Evolutionary conservation across 805 yeast species (phyloP).

Genomic region (Sugiyamaella chiloensis): DNA sequence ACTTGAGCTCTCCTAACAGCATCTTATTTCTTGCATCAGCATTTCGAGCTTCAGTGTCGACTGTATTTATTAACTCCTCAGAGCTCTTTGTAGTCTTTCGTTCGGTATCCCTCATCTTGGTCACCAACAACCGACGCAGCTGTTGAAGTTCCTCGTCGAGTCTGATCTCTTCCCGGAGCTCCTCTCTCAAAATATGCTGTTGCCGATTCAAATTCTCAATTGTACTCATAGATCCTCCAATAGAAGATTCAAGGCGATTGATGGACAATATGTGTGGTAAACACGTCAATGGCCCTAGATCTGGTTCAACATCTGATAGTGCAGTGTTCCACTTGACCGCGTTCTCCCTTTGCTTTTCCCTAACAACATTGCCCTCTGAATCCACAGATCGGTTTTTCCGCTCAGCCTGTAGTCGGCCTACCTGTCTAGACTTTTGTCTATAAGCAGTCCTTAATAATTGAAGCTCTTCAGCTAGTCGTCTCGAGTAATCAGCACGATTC

Average conservation of each 20-base stretch:
- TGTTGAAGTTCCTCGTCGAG: background rate
- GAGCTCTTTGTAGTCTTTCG: background rate
- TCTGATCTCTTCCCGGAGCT: background rate
- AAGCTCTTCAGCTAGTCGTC: conserved; percentile 1
- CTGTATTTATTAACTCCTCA: background rate
- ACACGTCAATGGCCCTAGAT: background rate
- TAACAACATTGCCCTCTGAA: background rate
- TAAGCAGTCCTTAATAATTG: background rate
- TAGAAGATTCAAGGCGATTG: conserved; percentile 7
- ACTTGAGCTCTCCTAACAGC: background rate
- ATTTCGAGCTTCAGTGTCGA: background rate
- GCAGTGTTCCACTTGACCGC: too few relatives aligned
- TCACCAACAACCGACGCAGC: background rate
- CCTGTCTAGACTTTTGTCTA: background rate
- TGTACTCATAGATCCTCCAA: conserved; percentile 1
- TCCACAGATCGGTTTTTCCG: background rate
- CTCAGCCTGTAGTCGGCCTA: background rate
- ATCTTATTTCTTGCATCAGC: background rate
- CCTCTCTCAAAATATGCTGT: background rate
- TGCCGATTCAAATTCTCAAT: conserved; percentile 6
- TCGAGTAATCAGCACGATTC: background rate
- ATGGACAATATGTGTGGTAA: conserved; percentile 10
- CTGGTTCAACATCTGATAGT: too few relatives aligned
- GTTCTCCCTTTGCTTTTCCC: too few relatives aligned
- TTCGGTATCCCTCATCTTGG: background rate